These are phyloP conservation scores for Niveomyces coronatus DNA, from an alignment of 2,329 filamentous ascomycete genomes.

Conservation along the genomic window DNA sequence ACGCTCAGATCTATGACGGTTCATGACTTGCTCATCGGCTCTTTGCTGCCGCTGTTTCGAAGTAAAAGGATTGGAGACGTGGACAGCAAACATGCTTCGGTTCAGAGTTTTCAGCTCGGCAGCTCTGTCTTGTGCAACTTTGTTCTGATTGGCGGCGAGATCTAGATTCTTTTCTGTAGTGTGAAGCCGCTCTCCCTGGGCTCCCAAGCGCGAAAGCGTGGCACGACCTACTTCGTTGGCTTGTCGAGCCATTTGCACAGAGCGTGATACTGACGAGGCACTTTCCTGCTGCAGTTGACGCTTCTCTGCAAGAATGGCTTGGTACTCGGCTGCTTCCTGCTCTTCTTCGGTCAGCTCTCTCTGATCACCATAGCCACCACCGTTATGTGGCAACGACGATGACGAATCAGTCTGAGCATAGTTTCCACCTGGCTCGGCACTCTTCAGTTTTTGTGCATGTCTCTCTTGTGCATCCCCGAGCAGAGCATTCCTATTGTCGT, in stretches of 20 bases:
- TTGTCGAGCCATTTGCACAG: slow-evolving; percentile 33
- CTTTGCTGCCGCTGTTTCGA: slow-evolving; percentile 52
- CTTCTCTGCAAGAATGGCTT: slow-evolving; percentile 41
- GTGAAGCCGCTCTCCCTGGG: slow-evolving; percentile 70
- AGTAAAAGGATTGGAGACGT: slow-evolving; percentile 70
- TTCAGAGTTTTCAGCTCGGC: slow-evolving; percentile 78
- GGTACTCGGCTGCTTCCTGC: slow-evolving; percentile 62
- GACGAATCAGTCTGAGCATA: slow-evolving; percentile 10
- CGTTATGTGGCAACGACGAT: slow-evolving; percentile 19
- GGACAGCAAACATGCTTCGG: slow-evolving; percentile 81
- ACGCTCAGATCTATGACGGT: slow-evolving; percentile 55
- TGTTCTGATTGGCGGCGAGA: slow-evolving; percentile 64
- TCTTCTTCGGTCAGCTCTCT: slow-evolving; percentile 74
- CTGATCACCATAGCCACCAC: slow-evolving; percentile 53
- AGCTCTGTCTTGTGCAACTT: slow-evolving; percentile 67
- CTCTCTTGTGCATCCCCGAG: slow-evolving; percentile 48
- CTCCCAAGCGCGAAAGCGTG: slow-evolving; percentile 63
- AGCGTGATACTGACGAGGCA: slow-evolving; percentile 28
- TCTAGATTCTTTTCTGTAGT: slow-evolving; percentile 80
- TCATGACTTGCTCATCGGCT: slow-evolving; percentile 58
- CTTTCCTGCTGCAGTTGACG: slow-evolving; percentile 71
- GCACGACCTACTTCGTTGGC: slow-evolving; percentile 49
- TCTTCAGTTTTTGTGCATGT: slow-evolving; percentile 29
- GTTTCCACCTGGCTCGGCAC: slow-evolving; percentile 13
- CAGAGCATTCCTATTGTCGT: slow-evolving; percentile 50